Base-by-base conservation (phyloP, 768 basidiomycete species). In the Tricholoma flavovirens region DNA sequence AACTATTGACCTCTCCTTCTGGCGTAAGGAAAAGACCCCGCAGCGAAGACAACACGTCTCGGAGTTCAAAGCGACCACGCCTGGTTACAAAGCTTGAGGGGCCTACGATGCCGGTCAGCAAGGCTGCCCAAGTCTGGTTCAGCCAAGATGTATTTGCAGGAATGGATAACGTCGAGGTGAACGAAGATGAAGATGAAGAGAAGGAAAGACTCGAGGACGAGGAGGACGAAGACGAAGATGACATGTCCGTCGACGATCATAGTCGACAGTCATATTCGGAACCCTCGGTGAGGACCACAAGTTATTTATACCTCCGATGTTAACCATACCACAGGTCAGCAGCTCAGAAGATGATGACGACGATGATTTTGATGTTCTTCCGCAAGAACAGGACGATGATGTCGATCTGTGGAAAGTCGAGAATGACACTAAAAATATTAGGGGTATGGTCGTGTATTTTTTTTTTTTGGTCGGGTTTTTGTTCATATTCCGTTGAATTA, bases 91-190 rank as follows among this genome's bases (percentile, higher is more conserved):
- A 77, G 30, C 73, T 83, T 32, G 75, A 75, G 19, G 69, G 67
- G 33, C 71, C 75, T 0, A 66, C 70, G 57, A 54, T 62, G 15
- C 59, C 68, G 17, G 62, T 66, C 11, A 83, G 79, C 62, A 79
- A 79, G 46, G 78, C 85, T 45, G 82, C 93, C 2, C 81, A 87
- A 62, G 68, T 98, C n/a, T 99, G 97, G 97, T 99, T 98, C 73
- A 87, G 89, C 60, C 96, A 97, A 71, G 88, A 89, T 51, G 71
- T 97, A 43, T 99, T 99, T 77, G 79, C 83, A 50, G 87, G 81
- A 21, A 69, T 82, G 6, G 83, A 80, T 42, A 79, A 68, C 9
- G 74, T 76, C 40, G 71, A 74, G 12, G 21, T 21, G 21, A 63
- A 62, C 30, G 65, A 60, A 17, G 74, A 72, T 30, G 67, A 53